These are phyloP conservation scores for Bifiguratus adelaidae DNA, from an alignment of 192 early-diverging fungal species.

Conservation along the genomic window DNA sequence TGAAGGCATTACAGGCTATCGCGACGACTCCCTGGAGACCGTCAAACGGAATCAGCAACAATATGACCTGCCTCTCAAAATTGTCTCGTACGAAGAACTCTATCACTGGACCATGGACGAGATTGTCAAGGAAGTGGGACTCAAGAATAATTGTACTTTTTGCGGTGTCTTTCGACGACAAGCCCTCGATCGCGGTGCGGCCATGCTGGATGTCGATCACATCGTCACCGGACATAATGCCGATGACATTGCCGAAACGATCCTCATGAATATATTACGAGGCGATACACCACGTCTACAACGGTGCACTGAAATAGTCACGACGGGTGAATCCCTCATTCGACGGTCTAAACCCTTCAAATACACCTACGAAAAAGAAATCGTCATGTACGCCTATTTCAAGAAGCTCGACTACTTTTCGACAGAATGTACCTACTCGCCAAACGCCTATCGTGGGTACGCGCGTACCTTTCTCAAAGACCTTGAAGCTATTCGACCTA, in stretches of 20 bases:
- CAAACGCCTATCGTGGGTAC: conserved; percentile 94
- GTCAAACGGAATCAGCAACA: conserved; percentile 94
- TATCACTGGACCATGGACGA: conserved; percentile 99
- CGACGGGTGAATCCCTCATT: conserved; percentile 65
- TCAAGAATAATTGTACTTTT: conserved; percentile 99
- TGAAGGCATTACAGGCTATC: conserved; percentile 95
- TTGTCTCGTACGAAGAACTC: conserved; percentile 90
- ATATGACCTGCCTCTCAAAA: conserved; percentile 86
- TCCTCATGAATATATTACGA: conserved; percentile 96
- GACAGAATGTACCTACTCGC: conserved; percentile 96
- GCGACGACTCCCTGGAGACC: conserved; percentile 97
- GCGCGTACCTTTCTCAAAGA: conserved; percentile 93
- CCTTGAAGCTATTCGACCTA: conserved; percentile 80
- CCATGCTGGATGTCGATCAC: conserved; percentile 84
- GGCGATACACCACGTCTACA: conserved; percentile 87
- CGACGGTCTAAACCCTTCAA: conserved; percentile 95
- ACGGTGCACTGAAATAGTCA: conserved; percentile 88
- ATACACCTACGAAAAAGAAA: conserved; percentile 99
- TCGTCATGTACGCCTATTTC: conserved; percentile 99
- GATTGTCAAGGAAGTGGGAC: conserved; percentile 88
- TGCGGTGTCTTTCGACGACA: conserved; percentile 98
- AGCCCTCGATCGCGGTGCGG: conserved; percentile 90
- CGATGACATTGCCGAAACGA: conserved; percentile 97
- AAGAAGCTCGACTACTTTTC: conserved; percentile 97
- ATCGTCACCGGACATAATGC: conserved; percentile 99